Base-by-base conservation (phyloP, 31 red algal genomes). In the Endocladia muricata region DNA sequence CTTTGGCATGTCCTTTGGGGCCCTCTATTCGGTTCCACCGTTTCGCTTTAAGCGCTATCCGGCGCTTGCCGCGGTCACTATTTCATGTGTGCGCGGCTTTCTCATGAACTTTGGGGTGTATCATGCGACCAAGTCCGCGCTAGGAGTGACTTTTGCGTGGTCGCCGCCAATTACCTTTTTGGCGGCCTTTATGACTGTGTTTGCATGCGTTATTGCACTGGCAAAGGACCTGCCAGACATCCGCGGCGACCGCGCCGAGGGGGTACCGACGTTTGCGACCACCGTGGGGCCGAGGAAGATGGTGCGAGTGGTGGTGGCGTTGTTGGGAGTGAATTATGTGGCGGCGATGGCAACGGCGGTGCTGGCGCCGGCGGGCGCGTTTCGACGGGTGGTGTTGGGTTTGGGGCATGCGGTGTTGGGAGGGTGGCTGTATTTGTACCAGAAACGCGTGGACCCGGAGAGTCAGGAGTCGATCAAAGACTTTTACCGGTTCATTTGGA, bases 61-160 rank as follows among this genome's bases (percentile, higher is more conserved):
- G 2, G 48, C 81, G 3, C 37, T 87, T 41, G 94, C 94, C 2
- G 89, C 90, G 15, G 61, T 93, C 2, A 97, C 89, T 1, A 97
- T 97, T 67, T 84, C 94, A 3, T 90, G 81, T 70, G 94, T 97
- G 7, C 58, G 94, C n/a, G 94, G 94, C 37, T 93, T 97, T 61
- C 71, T 97, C 3, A 41, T 97, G 32, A 97, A 97, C 56, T 93
- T 97, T 74, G 94, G 94, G 30, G 96, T 99, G 17, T 99, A 99
- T 66, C 83, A 92, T 72, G 96, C 96, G 1, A 95, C 92, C 0
- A 84, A 82, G 44, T 62, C 73, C 36, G 96, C 96, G 3, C 73
- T 99, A 42, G 58, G 81, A 1, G 49, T 93, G 9, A 78, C 83
- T 3, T 93, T 97, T 68, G 59, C 79, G 13, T 97, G 94, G 94